Conservation (phyloP, 169 alveolate genomes). For the Eimeria mitis region DNA sequence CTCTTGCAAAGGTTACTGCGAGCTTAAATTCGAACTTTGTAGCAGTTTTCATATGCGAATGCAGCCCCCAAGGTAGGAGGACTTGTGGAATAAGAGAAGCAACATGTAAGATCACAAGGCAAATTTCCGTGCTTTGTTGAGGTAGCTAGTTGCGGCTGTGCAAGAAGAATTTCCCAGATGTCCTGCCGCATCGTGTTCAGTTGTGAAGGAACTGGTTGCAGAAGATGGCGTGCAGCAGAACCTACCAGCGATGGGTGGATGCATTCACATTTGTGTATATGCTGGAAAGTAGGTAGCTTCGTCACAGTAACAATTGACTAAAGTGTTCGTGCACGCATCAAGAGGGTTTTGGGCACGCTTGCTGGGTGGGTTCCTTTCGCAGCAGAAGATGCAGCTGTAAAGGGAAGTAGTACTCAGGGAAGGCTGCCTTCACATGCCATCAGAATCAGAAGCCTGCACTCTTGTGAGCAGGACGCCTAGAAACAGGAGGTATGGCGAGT, state of each 20-base stretch:
- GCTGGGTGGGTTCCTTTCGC: background rate
- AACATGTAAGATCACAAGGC: background rate
- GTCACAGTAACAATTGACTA: too few relatives aligned
- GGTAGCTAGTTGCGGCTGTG: background rate
- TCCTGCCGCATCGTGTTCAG: background rate
- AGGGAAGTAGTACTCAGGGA: background rate
- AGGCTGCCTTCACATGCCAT: background rate
- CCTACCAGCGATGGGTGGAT: background rate
- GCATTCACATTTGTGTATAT: background rate
- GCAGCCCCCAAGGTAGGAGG: background rate
- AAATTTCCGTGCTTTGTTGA: background rate
- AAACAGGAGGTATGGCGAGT: background rate
- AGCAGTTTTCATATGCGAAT: background rate
- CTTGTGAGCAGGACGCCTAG: background rate
- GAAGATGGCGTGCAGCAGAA: background rate
- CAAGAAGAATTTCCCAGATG: background rate
- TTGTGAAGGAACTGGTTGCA: background rate
- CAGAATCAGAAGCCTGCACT: background rate
- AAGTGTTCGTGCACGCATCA: background rate
- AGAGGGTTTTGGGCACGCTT: background rate
- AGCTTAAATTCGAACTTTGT: background rate
- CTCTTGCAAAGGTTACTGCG: background rate
- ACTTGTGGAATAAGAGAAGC: background rate
- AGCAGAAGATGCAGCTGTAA: background rate
- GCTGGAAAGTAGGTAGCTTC: background rate